Conservation (phyloP, 345 rosid genomes). For the Citrus glauca region DNA sequence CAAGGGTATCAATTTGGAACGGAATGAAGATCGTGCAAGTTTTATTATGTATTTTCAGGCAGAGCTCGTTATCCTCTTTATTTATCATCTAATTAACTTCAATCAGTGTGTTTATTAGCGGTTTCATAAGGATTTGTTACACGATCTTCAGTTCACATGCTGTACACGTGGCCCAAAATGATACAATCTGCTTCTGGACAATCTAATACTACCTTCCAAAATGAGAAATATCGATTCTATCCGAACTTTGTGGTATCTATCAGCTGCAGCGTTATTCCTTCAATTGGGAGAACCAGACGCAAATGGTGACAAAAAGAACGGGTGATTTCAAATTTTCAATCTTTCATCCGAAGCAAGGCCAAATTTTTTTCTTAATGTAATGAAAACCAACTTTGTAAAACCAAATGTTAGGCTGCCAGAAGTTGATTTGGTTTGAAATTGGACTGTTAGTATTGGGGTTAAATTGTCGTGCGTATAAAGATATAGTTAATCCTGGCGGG, state of each 20-base stretch:
- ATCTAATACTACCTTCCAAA: not conserved
- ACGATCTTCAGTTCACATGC: not conserved
- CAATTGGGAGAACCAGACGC: not conserved
- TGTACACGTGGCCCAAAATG: not conserved
- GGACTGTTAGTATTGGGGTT: not conserved
- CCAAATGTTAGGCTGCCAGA: too few species aligned
- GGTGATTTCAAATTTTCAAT: not conserved
- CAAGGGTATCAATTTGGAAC: not conserved
- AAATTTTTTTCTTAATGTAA: not conserved
- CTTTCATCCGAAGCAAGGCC: not conserved
- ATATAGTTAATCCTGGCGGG: too few species aligned
- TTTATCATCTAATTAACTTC: not conserved
- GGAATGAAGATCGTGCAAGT: not conserved
- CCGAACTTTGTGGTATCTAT: conserved; percentile 2
- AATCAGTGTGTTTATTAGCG: not conserved
- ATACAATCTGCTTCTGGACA: not conserved
- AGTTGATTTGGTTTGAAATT: not conserved
- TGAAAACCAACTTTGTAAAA: not conserved
- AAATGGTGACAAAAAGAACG: not conserved
- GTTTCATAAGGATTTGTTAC: not conserved
- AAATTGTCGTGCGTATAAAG: not conserved
- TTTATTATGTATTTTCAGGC: not conserved
- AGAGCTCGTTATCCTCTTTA: not conserved
- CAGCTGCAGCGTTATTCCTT: not conserved
- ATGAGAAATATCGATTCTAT: not conserved